A percentile compares a stretch with the other conserved stretches of the same genome.
Conservation (phyloP, 225 moss, liverwort and hornwort genomes). For the Rhytidiadelphus loreus region DNA sequence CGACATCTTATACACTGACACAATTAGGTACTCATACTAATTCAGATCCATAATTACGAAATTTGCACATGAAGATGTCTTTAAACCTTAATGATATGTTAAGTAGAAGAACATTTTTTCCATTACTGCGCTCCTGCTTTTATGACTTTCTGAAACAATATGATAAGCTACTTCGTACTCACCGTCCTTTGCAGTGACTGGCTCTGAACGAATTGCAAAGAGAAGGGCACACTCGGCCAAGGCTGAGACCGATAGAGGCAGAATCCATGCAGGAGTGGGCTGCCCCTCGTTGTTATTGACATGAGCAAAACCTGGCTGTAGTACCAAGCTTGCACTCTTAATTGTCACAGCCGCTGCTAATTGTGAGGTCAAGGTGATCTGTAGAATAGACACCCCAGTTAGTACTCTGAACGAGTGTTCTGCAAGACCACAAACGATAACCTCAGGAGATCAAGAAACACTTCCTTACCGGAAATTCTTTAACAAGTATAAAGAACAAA, state of each 20-base stretch:
- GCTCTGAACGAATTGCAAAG: constrained; percentile 64
- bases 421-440: not conserved
- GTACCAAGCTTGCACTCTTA: constrained; percentile 54
- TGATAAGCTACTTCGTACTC: not conserved
- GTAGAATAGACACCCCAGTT: constrained; percentile 1
- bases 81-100: not conserved
- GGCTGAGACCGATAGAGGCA: constrained; percentile 73
- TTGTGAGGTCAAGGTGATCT: constrained; percentile 89
- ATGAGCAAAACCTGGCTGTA: constrained; percentile 78
- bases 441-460: not conserved
- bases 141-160: not conserved
- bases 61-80: not conserved
- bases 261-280: constrained; percentile 67
- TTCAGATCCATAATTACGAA: not conserved
- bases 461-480: not conserved
- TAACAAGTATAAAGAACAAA: not conserved
- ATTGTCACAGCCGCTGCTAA: constrained; percentile 64
- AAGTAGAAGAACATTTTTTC: not conserved
- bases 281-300: constrained; percentile 45
- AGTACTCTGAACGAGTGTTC: not conserved
- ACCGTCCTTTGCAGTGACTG: constrained; percentile 13
- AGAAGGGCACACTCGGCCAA: constrained; percentile 78
- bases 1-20: not conserved
- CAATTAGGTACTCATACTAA: not conserved
- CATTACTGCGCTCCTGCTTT: not conserved